Conservation (phyloP, 306 rosid species). For the Malus orientalis region DNA sequence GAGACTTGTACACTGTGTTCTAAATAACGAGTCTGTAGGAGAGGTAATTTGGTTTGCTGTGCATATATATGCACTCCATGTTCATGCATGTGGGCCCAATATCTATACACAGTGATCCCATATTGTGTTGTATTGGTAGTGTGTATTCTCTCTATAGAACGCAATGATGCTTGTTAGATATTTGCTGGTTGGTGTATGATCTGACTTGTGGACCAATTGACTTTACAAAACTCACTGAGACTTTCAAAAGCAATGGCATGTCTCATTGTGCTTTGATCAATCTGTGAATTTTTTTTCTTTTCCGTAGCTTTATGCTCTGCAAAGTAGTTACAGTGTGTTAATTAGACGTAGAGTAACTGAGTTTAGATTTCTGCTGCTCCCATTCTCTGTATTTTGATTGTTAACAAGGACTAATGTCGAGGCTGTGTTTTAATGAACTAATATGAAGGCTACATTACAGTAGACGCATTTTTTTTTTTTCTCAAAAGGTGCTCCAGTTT, state of each 20-base stretch:
- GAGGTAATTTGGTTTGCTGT: neutral
- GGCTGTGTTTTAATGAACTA: neutral
- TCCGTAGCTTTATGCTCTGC: neutral
- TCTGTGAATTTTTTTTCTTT: neutral
- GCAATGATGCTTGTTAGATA: neutral
- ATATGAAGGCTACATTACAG: neutral
- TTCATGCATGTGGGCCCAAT: neutral
- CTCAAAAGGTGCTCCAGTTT: neutral
- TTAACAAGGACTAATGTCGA: neutral
- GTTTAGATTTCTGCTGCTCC: neutral
- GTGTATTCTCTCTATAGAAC: neutral
- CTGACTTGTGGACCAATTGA: neutral
- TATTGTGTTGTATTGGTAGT: neutral
- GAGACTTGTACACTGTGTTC: neutral
- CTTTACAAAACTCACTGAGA: neutral
- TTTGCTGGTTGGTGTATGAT: neutral
- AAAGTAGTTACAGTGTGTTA: neutral
- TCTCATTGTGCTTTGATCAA: neutral
- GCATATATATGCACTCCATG: neutral
- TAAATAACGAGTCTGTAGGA: neutral
- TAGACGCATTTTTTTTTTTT: neutral
- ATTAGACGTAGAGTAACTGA: neutral
- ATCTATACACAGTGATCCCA: neutral
- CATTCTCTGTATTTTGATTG: neutral
- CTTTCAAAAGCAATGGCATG: neutral